phyloP scores from a whole-genome alignment of 2,329 filamentous ascomycete genomes.

The Myriangium duriaei region DNA sequence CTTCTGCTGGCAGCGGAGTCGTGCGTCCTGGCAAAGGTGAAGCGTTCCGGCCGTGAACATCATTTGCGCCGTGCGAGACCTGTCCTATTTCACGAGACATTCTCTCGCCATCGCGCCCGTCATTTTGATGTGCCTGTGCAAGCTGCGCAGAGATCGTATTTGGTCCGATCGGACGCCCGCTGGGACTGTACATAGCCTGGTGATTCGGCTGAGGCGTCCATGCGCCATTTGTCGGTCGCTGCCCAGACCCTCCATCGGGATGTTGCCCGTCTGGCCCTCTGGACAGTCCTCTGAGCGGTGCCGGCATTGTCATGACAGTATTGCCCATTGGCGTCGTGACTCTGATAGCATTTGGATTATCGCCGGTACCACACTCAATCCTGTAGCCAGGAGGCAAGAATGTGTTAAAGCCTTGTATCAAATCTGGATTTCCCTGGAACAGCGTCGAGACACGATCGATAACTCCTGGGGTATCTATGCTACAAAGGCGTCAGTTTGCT shows the following conservation, averaged over 20 bases:
- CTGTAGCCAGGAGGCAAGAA: conserved; percentile 89
- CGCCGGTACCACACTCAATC: conserved; percentile 88
- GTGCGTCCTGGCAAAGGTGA: conserved; percentile 31
- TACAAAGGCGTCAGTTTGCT: conserved; percentile 15
- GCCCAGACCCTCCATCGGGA: conserved; percentile 5
- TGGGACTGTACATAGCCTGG: conserved; percentile 30
- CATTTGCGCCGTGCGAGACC: conserved; percentile 26
- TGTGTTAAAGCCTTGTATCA: conserved; percentile 88
- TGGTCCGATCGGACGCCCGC: conserved; percentile 30
- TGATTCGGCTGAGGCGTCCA: conserved; percentile 29
- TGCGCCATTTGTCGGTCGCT: conserved; percentile 20
- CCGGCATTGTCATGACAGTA: conserved; percentile 74
- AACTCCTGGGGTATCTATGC: conserved; percentile 92
- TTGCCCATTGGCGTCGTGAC: conserved; percentile 98
- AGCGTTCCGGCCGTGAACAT: conserved; percentile 15
- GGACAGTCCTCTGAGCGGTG: conserved; percentile 33
- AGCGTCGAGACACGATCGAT: conserved; percentile 93
- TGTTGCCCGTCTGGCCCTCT: conserved; percentile 26
- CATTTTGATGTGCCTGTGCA: conserved; percentile 19
- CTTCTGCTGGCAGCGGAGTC: conserved; percentile 42
- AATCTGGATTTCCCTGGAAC: conserved; percentile 80
- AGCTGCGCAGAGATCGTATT: conserved; percentile 23
- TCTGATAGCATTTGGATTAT: conserved; percentile 89
- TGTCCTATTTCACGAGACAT: conserved; percentile 9
- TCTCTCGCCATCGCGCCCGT: not conserved